Base-by-base conservation (phyloP, 2,329 filamentous ascomycete genomes). In the Venturiaceae sp. region DNA sequence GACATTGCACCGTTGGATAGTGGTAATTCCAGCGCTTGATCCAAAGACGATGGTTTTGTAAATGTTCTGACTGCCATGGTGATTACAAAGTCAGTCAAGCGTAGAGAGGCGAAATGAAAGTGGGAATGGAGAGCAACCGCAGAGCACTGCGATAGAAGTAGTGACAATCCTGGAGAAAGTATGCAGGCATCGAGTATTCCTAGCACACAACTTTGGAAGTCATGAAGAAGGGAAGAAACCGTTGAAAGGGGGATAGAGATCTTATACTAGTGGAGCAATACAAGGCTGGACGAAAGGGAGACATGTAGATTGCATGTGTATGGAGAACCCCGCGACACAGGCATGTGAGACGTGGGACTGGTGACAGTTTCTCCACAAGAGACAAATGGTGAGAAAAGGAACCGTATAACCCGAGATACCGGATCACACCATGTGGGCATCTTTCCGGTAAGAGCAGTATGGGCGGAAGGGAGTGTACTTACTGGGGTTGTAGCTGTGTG, bases 81-180 rank as follows among this genome's bases (percentile, higher is more conserved):
- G 62, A 80, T 77, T 65, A 81, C 79, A 71, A 80, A 76, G 72
- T 66, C 67, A 62, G 66, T 64, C 74, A 90, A 74, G 80, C 81
- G 77, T 90, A 90, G 58, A 90, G 77, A 65, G 87, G 85, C 64
- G 87, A 90, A 72, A 95, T 83, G 68, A 77, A 82, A 66, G 88
- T 95, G 75, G 84, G 82, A 66, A 95, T 85, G 69, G 88, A 92
- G 66, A 95, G 78, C 70, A 91, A 86, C 79, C 89, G 89, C 76
- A 95, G 77, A 70, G 89, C 88, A 73, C 86, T 95, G 79, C 89
- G 89, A 78, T 89, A 94, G 76, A 95, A 95, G 76, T 95, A 95
- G 72, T 95, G 90, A 69, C 88, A 95, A 74, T 95, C 88, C 80
- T 94, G 86, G 60, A 89, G 78, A 74, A 79, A 95, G 73, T 90